Conservation (phyloP, 2,329 filamentous ascomycete species). For the Alternaria dauci region DNA sequence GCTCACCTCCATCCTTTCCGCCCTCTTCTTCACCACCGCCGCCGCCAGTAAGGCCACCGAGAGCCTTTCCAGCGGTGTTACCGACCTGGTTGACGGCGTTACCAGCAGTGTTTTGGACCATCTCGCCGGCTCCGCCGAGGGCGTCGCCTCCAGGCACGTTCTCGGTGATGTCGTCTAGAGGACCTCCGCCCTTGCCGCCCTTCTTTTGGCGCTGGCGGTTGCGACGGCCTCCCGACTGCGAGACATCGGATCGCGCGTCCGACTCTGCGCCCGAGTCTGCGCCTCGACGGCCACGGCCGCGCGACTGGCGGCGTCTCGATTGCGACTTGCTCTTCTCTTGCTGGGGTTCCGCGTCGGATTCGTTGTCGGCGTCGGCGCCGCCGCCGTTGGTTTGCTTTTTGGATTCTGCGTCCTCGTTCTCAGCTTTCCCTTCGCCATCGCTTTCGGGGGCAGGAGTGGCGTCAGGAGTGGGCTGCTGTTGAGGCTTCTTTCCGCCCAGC, state of each 20-base stretch:
- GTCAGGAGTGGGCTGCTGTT: constrained; percentile 57
- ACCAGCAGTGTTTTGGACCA: constrained; percentile 65
- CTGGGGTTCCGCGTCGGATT: constrained; percentile 56
- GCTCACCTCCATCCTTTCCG: constrained; percentile 53
- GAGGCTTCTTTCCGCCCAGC: constrained; percentile 56
- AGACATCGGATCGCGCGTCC: constrained; percentile 63
- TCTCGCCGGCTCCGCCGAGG: constrained; percentile 62
- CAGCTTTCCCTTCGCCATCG: constrained; percentile 54
- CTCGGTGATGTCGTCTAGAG: constrained; percentile 66
- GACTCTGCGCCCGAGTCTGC: constrained; percentile 63
- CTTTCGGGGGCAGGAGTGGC: constrained; percentile 57
- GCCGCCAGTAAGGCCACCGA: constrained; percentile 59
- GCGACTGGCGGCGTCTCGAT: constrained; percentile 59
- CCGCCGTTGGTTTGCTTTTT: constrained; percentile 45
- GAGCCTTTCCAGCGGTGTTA: constrained; percentile 53
- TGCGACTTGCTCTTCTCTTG: constrained; percentile 55
- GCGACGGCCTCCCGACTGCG: constrained; percentile 62
- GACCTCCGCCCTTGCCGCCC: constrained; percentile 56
- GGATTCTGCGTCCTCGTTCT: constrained; percentile 51
- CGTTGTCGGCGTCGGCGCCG: constrained; percentile 42
- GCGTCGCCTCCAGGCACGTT: constrained; percentile 61
- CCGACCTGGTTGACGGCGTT: constrained; percentile 60
- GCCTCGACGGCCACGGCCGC: constrained; percentile 58
- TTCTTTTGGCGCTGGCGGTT: constrained; percentile 63
- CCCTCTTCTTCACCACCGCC: constrained; percentile 46